phyloP scores from a whole-genome alignment of 2,329 filamentous ascomycete genomes.

The Monosporascus sp. region DNA sequence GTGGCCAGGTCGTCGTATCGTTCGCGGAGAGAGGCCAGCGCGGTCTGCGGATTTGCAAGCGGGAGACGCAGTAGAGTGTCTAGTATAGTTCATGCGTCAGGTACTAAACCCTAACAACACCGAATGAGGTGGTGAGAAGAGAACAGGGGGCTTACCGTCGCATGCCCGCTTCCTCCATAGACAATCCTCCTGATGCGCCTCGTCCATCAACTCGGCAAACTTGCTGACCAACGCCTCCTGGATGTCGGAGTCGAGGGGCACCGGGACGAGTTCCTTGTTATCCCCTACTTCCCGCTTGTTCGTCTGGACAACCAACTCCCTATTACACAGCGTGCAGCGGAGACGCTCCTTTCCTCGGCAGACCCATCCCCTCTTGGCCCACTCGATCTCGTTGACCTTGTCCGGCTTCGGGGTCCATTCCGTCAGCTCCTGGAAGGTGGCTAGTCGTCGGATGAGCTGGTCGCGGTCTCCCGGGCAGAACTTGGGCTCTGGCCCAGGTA shows the following conservation, averaged over 20 bases:
- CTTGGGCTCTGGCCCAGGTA: slow-evolving; percentile 43
- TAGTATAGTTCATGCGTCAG: slow-evolving; percentile 24
- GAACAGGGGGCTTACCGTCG: slow-evolving; percentile 53
- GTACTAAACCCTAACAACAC: not conserved
- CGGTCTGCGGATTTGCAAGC: slow-evolving; percentile 55
- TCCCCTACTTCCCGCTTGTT: slow-evolving; percentile 52
- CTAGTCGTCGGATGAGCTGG: slow-evolving; percentile 73
- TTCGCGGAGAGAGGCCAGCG: slow-evolving; percentile 52
- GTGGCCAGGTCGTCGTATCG: slow-evolving; percentile 60
- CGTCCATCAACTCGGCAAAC: slow-evolving; percentile 67
- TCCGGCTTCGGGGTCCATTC: slow-evolving; percentile 93
- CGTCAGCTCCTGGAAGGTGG: slow-evolving; percentile 85
- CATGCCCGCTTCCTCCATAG: slow-evolving; percentile 86
- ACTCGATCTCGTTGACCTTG: slow-evolving; percentile 80
- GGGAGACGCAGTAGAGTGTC: slow-evolving; percentile 57
- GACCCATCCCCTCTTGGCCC: slow-evolving; percentile 90
- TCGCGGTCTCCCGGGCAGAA: slow-evolving; percentile 84
- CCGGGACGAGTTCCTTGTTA: slow-evolving; percentile 45
- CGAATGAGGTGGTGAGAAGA: too few species aligned
- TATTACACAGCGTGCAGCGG: slow-evolving; percentile 77
- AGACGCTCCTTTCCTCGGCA: slow-evolving; percentile 81
- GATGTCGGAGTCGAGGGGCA: slow-evolving; percentile 56
- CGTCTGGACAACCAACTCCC: slow-evolving; percentile 77
- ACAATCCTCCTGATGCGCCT: slow-evolving; percentile 74
- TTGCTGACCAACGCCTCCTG: slow-evolving; percentile 68